Base-by-base conservation (phyloP, 2,329 filamentous ascomycete genomes). In the Raffaelea albimanens region DNA sequence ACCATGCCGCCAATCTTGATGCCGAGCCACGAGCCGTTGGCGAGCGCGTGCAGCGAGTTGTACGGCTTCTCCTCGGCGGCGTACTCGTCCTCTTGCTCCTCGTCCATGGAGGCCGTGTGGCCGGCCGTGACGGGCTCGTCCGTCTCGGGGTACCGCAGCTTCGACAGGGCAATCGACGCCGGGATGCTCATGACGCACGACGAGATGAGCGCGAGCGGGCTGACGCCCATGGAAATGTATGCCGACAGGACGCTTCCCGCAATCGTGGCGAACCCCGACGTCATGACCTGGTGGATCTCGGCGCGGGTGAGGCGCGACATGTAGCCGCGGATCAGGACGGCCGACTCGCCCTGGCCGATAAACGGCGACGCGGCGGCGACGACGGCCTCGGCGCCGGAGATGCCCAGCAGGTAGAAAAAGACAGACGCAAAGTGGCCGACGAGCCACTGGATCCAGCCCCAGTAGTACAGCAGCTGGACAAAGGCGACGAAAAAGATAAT, bases 161-260 rank as follows among this genome's bases (percentile, higher is more conserved):
- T 95, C 53, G 85, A 91, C 52, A 93, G 82, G 44, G 89, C 89
- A 14, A 96, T 75, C 3, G 88, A 94, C 1, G 89, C 89, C 0
- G 90, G 90, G 54, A 95, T 95, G 57, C 85, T 90, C 90, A 96
- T 96, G 63, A 95, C 89, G 61, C 89, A 95, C 8, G 86, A 90
- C 2, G 87, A 95, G 23, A 95, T 84, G 42, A 96, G 73, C 3
- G 87, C 89, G 63, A 94, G 85, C 1, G 86, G 73, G 63, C 89
- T 93, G 47, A 95, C 73, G 38, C 89, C 89, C 58, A 95, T 80
- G 23, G 73, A 71, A 53, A 95, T 90, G 65, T 95, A 96, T 14
- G 85, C 86, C 23, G 93, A 83, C 34, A 96, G 71, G 13, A 94
- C 87, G 58, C 83, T 88, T 52, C 90, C 90, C 13, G 89, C 86